phyloP scores from a whole-genome alignment of 1,284 basidiomycete genomes.

The Tylopilus orsonianus region DNA sequence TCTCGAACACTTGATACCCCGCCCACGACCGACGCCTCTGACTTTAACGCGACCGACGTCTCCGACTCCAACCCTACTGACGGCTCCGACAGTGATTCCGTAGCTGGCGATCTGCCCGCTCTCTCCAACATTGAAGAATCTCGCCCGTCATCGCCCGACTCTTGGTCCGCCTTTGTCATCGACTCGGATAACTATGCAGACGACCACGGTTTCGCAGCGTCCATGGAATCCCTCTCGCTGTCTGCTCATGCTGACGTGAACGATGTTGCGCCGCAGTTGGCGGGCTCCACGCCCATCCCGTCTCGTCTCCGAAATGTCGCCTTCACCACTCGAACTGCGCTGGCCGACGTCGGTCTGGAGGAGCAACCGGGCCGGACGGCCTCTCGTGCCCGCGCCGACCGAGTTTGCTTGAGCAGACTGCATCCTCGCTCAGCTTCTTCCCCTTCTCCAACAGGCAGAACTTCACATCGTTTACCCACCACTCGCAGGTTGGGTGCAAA shows the following conservation, averaged over 20 bases:
- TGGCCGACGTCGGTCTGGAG: background rate
- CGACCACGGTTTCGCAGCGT: slow-evolving; percentile 32
- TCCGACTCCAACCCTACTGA: slow-evolving; percentile 18
- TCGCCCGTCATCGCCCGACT: slow-evolving; percentile 24
- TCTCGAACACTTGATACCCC: slow-evolving; percentile 56
- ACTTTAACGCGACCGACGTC: slow-evolving; percentile 40
- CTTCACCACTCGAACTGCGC: too few relatives aligned
- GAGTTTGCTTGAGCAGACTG: slow-evolving; percentile 15
- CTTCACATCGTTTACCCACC: slow-evolving; percentile 21
- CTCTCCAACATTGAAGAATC: slow-evolving; percentile 32
- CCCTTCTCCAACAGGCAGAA: slow-evolving; percentile 39
- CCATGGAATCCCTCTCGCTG: slow-evolving; percentile 34
- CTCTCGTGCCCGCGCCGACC: slow-evolving; percentile 20
- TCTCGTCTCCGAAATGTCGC: slow-evolving; percentile 2
- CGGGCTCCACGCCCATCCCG: slow-evolving; percentile 9
- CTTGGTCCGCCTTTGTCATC: slow-evolving; percentile 21
- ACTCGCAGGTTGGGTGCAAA: slow-evolving; percentile 15
- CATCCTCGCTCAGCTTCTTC: slow-evolving; percentile 40
- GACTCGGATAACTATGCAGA: slow-evolving; percentile 16
- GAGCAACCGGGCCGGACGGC: slow-evolving; percentile 2
- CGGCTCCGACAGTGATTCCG: slow-evolving; percentile 21
- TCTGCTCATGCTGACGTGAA: slow-evolving; percentile 11
- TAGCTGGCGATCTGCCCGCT: slow-evolving; percentile 9
- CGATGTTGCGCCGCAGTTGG: background rate
- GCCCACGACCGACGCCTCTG: slow-evolving; percentile 62